Evolutionary conservation across 2,329 filamentous ascomycete species (phyloP).

Genomic region (Fusarium guadeloupense): DNA sequence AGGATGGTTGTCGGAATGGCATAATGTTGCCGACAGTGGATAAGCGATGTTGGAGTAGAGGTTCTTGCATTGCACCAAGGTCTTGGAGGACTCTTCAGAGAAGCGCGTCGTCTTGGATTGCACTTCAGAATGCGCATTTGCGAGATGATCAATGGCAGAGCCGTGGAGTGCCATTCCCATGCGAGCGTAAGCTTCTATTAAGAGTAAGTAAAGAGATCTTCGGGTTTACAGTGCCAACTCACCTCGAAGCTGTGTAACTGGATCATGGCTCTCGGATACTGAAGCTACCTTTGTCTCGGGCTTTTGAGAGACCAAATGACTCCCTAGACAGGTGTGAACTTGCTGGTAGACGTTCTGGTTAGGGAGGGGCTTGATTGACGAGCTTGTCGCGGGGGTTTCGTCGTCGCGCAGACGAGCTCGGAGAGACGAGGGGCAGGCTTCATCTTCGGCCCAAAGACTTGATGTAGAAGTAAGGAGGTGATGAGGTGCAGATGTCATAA

Average conservation of each 20-base stretch:
- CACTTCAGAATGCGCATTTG: slow-evolving; percentile 36
- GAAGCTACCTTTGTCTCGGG: not conserved
- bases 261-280: not conserved
- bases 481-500: slow-evolving; percentile 1
- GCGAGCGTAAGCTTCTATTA: slow-evolving; percentile 37
- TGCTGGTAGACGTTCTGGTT: slow-evolving; percentile 38
- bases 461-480: slow-evolving; percentile 11
- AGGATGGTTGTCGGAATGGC: slow-evolving; percentile 37
- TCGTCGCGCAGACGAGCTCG: slow-evolving; percentile 44
- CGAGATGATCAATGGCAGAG: slow-evolving; percentile 27
- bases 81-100: slow-evolving; percentile 18
- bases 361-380: not conserved
- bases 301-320: not conserved
- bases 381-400: slow-evolving; percentile 12
- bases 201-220: not conserved
- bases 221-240: not conserved
- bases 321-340: slow-evolving; percentile 37
- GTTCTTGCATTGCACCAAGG: slow-evolving; percentile 23
- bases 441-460: slow-evolving; percentile 1
- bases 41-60: slow-evolving; percentile 47
- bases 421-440: slow-evolving; percentile 37
- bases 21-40: slow-evolving; percentile 48
- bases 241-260: slow-evolving; percentile 36
- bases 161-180: slow-evolving; percentile 23
- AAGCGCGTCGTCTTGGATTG: slow-evolving; percentile 36